Evolutionary conservation across 148 eudicot species (phyloP).

Genomic region (Mesembryanthemum crystallinum): DNA sequence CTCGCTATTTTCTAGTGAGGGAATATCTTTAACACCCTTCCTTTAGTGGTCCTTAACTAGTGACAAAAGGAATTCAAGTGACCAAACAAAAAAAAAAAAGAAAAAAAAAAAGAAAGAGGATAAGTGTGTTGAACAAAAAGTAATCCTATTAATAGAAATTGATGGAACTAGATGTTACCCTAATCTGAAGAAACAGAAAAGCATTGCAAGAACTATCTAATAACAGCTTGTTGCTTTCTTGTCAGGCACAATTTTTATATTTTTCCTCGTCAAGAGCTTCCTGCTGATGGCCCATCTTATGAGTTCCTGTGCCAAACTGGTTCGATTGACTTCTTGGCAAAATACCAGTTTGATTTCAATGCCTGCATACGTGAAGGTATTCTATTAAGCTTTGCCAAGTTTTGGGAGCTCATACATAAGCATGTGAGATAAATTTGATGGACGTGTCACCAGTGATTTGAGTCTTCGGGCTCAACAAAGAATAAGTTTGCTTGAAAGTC

Average conservation of each 20-base stretch:
- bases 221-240: slow-evolving; percentile 9
- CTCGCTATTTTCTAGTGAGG: neutral
- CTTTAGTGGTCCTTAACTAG: neutral
- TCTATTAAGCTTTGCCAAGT: neutral
- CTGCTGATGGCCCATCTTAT: slow-evolving; percentile 43
- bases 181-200: neutral
- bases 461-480: neutral
- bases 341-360: slow-evolving; percentile 89
- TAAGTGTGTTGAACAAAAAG: neutral
- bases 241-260: slow-evolving; percentile 86
- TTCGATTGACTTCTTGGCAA: slow-evolving; percentile 85
- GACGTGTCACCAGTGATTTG: neutral
- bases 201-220: neutral
- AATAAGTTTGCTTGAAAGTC: neutral
- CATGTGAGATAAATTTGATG: neutral
- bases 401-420: slow-evolving; percentile 2
- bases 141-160: neutral
- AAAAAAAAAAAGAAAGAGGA: neutral
- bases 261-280: slow-evolving; percentile 84
- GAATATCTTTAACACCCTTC: neutral
- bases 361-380: slow-evolving; percentile 81
- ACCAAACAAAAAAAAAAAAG: too few species aligned
- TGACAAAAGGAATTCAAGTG: too few species aligned
- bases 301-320: slow-evolving; percentile 93
- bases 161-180: neutral